These are phyloP conservation scores for Lodderomyces pseudojiufengensis DNA, from an alignment of 1,139 yeast genomes.

Conservation along the genomic window DNA sequence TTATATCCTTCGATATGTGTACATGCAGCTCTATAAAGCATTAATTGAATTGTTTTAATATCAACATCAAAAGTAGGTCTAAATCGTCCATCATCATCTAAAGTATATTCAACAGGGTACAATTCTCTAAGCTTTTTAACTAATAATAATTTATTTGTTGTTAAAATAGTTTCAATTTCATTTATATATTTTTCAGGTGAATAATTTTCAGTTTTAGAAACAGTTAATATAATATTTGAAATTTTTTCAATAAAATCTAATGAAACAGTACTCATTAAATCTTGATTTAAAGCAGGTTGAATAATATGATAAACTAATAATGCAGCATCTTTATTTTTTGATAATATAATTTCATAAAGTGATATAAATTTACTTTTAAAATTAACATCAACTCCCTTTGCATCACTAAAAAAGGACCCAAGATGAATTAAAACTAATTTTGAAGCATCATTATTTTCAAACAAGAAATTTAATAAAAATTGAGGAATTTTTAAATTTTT, in stretches of 20 bases:
- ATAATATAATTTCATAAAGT: slow-evolving; percentile 43
- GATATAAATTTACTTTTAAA: slow-evolving; percentile 53
- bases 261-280: slow-evolving; percentile 29
- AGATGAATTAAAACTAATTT: slow-evolving; percentile 50
- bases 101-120: slow-evolving; percentile 16
- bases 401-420: slow-evolving; percentile 42
- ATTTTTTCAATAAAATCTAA: slow-evolving; percentile 27
- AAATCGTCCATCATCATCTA: slow-evolving; percentile 13
- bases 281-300: slow-evolving; percentile 36
- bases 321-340: slow-evolving; percentile 32
- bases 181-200: slow-evolving; percentile 15
- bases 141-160: slow-evolving; percentile 13
- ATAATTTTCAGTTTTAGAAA: slow-evolving; percentile 22
- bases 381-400: slow-evolving; percentile 40
- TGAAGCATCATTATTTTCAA: slow-evolving; percentile 39
- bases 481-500: slow-evolving; percentile 45
- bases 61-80: slow-evolving; percentile 17
- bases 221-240: slow-evolving; percentile 25
- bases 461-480: slow-evolving; percentile 47
- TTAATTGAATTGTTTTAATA: slow-evolving; percentile 27
- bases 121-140: slow-evolving; percentile 15
- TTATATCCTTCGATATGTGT: slow-evolving; percentile 34
- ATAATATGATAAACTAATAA: slow-evolving; percentile 45
- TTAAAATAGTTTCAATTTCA: slow-evolving; percentile 17
- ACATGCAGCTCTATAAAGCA: slow-evolving; percentile 40